Evolutionary conservation across 2,329 filamentous ascomycete genomes (phyloP), one percentile per base, ranked within the genome.

Genomic region (Fusarium palustre): DNA sequence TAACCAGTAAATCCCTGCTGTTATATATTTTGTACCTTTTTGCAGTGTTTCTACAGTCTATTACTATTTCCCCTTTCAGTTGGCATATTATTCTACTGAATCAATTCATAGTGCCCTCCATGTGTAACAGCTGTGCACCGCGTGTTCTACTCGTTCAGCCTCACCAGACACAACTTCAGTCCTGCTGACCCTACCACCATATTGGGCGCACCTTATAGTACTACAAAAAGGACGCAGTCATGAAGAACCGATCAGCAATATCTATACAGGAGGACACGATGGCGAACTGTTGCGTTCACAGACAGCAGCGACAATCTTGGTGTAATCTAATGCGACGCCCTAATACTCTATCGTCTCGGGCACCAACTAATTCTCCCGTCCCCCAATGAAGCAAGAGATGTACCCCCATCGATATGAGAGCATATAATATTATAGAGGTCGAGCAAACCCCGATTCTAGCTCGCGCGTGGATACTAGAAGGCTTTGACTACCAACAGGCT

Each of bases 191-290:
- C 8, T 18, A 16, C 10, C 9, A 48, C 4, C 28, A 12, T 10
- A 12, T 7, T 12, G 13, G 18, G 24, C n/a, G 20, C 3, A 22
- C 13, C 15, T 18, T 10, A 12, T 28, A 18, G 3, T 3, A 12
- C 24, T 7, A 10, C 0, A 41, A 15, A 22, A 10, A 24, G 13
- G 9, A 15, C 7, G 1, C 4, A 33, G 7, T 3, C 0, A 31
- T 9, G 6, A 20, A 2, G 4, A 11, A n/a, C 2, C 2, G 6
- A 31, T 1, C 6, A 13, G 11, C 8, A 5, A 5, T 8, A 24
- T 24, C 2, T 9, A 0, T 24, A 18, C 3, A 20, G 25, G 6
- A 28, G 28, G 5, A 5, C 12, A 16, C 2, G 4, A 49, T 36
- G 22, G 8, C 16, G 1, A n/a, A n/a, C 8, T 43, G 11, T 7